Conservation (phyloP, 192 early-diverging fungal genomes). For the Rhizoclosmatium sp. region DNA sequence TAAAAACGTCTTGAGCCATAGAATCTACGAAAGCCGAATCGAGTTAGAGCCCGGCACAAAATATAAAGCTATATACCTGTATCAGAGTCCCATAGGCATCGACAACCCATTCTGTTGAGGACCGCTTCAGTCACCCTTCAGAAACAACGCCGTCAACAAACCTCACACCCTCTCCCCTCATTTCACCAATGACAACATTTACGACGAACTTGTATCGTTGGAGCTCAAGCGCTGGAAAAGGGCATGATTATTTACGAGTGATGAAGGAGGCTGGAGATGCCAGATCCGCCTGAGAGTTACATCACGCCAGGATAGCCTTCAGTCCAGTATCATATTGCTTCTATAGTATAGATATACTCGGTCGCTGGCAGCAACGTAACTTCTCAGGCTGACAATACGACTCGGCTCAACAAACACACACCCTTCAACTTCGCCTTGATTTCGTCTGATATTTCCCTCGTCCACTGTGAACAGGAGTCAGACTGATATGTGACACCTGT, state of each 20-base stretch:
- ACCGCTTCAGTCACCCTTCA: background rate
- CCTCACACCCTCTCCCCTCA: conserved; percentile 67
- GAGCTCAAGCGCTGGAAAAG: conserved; percentile 55
- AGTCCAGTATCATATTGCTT: too few species aligned
- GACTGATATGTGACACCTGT: conserved; percentile 54
- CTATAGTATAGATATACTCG: conserved; percentile 1
- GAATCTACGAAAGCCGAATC: conserved; percentile 46
- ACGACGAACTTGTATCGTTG: conserved; percentile 66
- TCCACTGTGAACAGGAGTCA: conserved; percentile 61
- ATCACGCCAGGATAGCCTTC: too few species aligned
- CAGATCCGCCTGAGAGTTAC: too few species aligned
- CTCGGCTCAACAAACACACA: conserved; percentile 4
- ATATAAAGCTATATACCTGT: conserved; percentile 36
- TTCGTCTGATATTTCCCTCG: conserved; percentile 66
- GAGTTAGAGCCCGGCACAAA: background rate
- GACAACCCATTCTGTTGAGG: conserved; percentile 57
- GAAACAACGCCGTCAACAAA: conserved; percentile 17
- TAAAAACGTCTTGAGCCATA: conserved; percentile 65
- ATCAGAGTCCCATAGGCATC: conserved; percentile 72
- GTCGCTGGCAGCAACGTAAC: background rate
- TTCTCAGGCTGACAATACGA: background rate
- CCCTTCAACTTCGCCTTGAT: conserved; percentile 66
- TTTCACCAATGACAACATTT: conserved; percentile 67
- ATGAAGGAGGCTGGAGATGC: too few species aligned
- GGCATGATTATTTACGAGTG: background rate